Conservation (phyloP, 345 rosid genomes). For the Citrus australasica region DNA sequence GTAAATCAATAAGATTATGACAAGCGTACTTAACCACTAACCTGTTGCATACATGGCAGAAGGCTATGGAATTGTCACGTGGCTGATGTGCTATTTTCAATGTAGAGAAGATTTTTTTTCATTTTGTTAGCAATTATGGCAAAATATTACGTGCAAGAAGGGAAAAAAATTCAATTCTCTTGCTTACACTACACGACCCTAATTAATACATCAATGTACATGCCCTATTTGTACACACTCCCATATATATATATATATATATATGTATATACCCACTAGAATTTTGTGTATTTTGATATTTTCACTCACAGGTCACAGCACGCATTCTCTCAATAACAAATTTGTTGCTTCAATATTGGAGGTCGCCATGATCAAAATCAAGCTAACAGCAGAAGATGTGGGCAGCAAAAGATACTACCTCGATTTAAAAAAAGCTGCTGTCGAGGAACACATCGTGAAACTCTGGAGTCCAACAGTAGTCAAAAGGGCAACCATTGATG, state of each 20-base stretch:
- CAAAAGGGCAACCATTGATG: background rate
- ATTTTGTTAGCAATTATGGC: too few species aligned
- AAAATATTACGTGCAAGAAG: too few species aligned
- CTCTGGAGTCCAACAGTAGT: background rate
- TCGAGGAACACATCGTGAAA: background rate
- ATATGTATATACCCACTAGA: background rate
- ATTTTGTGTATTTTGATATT: background rate
- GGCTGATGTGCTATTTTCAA: too few species aligned
- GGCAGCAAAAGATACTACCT: background rate
- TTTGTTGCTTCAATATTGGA: background rate
- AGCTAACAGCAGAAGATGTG: background rate
- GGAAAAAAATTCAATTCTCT: background rate
- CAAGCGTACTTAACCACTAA: too few species aligned
- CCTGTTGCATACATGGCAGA: too few species aligned
- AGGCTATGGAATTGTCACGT: too few species aligned
- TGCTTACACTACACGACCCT: background rate
- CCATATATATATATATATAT: background rate
- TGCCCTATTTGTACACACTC: background rate
- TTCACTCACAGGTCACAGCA: background rate
- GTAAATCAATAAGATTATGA: too few species aligned
- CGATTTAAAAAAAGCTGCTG: background rate
- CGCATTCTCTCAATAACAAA: background rate
- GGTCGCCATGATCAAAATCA: background rate
- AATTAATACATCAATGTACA: background rate
- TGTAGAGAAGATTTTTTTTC: too few species aligned